phyloP scores from a whole-genome alignment of 2,329 filamentous ascomycete genomes.

The Colletotrichum gloeosporioides region DNA sequence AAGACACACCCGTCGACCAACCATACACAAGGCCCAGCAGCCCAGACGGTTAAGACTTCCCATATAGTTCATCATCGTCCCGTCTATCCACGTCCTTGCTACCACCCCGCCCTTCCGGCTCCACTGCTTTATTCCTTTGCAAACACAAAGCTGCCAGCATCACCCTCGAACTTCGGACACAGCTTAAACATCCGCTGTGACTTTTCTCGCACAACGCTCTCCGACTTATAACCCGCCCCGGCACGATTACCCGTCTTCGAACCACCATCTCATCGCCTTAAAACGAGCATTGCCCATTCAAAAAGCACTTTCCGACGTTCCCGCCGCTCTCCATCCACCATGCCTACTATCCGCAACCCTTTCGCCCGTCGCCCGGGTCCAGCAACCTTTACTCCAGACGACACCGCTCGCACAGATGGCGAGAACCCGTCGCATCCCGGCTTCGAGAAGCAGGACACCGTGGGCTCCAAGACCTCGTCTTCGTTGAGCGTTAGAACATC shows the following conservation, averaged over 20 bases:
- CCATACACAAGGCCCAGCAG: neutral
- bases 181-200: neutral
- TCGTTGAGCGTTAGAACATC: slow-evolving; percentile 66
- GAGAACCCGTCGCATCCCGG: slow-evolving; percentile 51
- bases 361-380: slow-evolving; percentile 66
- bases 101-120: slow-evolving; percentile 2
- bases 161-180: slow-evolving; percentile 8
- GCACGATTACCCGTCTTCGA: neutral
- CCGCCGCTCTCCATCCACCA: slow-evolving; percentile 32
- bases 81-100: neutral
- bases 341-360: slow-evolving; percentile 74
- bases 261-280: neutral
- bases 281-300: neutral
- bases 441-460: slow-evolving; percentile 68
- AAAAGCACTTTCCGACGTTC: neutral
- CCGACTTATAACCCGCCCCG: neutral
- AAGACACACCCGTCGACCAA: neutral
- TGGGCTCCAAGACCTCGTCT: slow-evolving; percentile 67
- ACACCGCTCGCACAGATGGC: slow-evolving; percentile 53
- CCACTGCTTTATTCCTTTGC: slow-evolving; percentile 9
- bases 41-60: slow-evolving; percentile 1
- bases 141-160: slow-evolving; percentile 5
- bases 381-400: slow-evolving; percentile 51
- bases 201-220: neutral
- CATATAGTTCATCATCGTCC: slow-evolving; percentile 18